Base-by-base conservation (phyloP, 2,329 filamentous ascomycete genomes). In the Tolypocladium guangdongense region DNA sequence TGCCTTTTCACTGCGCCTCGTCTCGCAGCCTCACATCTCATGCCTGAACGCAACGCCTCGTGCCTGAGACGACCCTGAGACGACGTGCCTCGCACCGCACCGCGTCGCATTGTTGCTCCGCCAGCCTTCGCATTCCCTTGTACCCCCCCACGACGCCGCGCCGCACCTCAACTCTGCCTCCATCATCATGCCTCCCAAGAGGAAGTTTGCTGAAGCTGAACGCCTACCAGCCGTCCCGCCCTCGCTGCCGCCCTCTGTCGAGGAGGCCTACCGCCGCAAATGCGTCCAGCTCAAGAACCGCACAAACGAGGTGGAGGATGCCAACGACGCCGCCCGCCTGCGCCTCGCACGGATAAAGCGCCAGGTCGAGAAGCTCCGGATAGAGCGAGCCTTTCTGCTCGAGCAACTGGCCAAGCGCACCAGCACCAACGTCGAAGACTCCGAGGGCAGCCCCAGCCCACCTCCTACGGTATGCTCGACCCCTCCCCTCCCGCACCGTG, bases 201-300 rank as follows among this genome's bases (percentile, higher is more conserved):
- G 64, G 56, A 69, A 66, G 57, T 60, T 62, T 52, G 59, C 65
- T 53, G 65, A 68, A 62, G 63, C 68, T 71, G 66, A 74, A 64
- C 57, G 61, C 52, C 54, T 68, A 59, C 61, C 64, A 68, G 72
- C 74, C 56, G 74, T 81, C 52, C 81, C 81, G 33, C 81, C 82
- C 18, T 71, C 81, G 41, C 76, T 87, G 4, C 90, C 92, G 22
- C 92, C 93, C 18, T 95, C 90, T 18, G 90, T 97, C 58, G 92
- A 99, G 71, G 87, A 92, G 68, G 91, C 92, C 50, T 99, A 97
- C 72, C 90, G 93, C 64, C 83, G 89, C 59, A 97, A 99, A 82
- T 97, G 92, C 70, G 90, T 96, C 66, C 88, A 95, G 63, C 81
- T 99, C 24, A 95, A 95, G 73, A 87, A 89, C 63, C 87, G 93